These are phyloP conservation scores for Endocalyx cinctus DNA, from an alignment of 2,329 filamentous ascomycete genomes.

Conservation along the genomic window DNA sequence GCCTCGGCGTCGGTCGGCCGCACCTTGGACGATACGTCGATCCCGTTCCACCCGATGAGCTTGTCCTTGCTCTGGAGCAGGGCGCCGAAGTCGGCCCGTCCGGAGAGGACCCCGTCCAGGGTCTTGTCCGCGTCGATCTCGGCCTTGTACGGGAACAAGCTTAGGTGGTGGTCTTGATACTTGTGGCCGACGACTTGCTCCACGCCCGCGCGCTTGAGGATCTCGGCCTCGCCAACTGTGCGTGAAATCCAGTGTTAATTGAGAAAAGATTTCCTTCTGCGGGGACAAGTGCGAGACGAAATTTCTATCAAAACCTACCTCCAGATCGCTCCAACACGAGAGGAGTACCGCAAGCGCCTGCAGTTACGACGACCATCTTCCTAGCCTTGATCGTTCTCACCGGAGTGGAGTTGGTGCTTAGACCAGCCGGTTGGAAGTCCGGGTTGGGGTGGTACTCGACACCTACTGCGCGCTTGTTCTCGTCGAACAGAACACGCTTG, in stretches of 20 bases:
- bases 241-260: too few relatives aligned
- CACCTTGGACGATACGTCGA: constrained; percentile 50
- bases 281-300: too few relatives aligned
- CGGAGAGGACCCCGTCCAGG: constrained; percentile 21
- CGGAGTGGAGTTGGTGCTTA: constrained; percentile 9
- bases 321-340: background rate
- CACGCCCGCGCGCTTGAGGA: background rate
- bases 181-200: constrained; percentile 3
- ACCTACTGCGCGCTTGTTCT: constrained; percentile 42
- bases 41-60: constrained; percentile 50
- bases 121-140: constrained; percentile 42
- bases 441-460: constrained; percentile 45
- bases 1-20: constrained; percentile 49
- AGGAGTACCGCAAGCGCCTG: background rate
- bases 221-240: background rate
- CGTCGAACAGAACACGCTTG: constrained; percentile 42
- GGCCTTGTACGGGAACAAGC: constrained; percentile 46
- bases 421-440: constrained; percentile 33
- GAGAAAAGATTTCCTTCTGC: too few relatives aligned
- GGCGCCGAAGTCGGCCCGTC: constrained; percentile 11
- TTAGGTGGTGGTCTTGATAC: constrained; percentile 51
- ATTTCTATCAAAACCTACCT: too few relatives aligned
- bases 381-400: constrained; percentile 35
- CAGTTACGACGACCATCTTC: constrained; percentile 37
- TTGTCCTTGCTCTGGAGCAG: constrained; percentile 18